Evolutionary conservation across 805 yeast genomes (phyloP), one percentile per base, ranked within the genome.

Genomic region (Candida oleophila): DNA sequence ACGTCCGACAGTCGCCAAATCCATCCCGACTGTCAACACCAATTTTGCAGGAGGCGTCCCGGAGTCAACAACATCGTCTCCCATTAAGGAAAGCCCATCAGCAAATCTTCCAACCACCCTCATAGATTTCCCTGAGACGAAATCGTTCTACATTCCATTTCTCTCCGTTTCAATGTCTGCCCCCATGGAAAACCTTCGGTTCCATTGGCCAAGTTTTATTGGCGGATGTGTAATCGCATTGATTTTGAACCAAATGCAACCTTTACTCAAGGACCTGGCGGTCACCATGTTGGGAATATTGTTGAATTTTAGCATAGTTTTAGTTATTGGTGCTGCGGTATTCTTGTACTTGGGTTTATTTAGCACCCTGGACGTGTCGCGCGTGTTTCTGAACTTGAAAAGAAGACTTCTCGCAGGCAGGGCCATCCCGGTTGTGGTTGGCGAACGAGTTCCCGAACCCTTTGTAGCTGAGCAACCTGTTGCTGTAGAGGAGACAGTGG

Each of bases 301-400:
- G 16, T 61, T 60, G 44, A 41, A 61, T 35, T 65, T 57, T 3
- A 28, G 59, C 3, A 21, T 64, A 1, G 62, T 67, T 64, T 60
- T 54, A 1, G 46, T 54, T 1, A 34, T 64, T 3, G 30, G 60
- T 1, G 68, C 61, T 14, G 59, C 55, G 0, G 49, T 53, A 9
- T 54, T 54, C 34, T 62, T 69, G 66, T 68, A 66, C 51, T 41
- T 56, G n/a, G 74, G 73, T 2, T 35, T 65, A 16, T 43, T 59
- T 45, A 37, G 28, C 3, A 3, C 40, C 15, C 38, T 21, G 16
- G 45, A 42, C 33, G 14, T 34, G 19, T 7, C 21, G 18, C 5
- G 11, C 14, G 14, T 41, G 9, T 34, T 21, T 3, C 28, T 3
- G 22, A 18, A 15, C 4, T 15, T 35, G 20, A 7, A 4, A 7